These are phyloP conservation scores for Chiua virens DNA, from an alignment of 768 basidiomycete genomes.

Conservation along the genomic window DNA sequence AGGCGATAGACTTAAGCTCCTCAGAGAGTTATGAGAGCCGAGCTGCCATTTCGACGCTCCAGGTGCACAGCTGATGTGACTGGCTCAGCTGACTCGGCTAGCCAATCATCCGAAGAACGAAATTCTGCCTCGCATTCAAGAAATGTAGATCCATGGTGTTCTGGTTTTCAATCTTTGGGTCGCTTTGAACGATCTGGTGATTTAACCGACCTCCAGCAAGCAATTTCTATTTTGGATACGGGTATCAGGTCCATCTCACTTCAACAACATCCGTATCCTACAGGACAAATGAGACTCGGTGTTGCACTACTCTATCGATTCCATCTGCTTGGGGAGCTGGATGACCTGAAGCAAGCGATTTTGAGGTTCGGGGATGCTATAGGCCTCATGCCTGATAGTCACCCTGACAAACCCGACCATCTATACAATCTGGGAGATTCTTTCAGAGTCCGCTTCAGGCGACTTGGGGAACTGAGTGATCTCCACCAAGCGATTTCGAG, in stretches of 20 bases:
- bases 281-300: not conserved
- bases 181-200: not conserved
- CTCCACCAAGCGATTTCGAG: constrained; percentile 1
- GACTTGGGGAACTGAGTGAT: not conserved
- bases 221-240: not conserved
- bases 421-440: not conserved
- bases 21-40: not conserved
- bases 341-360: constrained; percentile 1
- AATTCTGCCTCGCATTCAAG: not conserved
- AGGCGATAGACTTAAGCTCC: not conserved
- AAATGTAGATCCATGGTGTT: not conserved
- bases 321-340: not conserved
- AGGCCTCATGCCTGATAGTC: not conserved
- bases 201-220: not conserved
- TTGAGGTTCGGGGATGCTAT: not conserved
- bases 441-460: not conserved
- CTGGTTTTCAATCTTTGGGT: not conserved
- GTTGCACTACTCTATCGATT: not conserved
- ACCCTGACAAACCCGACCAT: not conserved
- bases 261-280: not conserved
- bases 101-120: not conserved
- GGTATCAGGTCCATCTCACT: not conserved
- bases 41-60: not conserved
- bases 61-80: not conserved
- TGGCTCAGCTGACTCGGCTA: not conserved